These are phyloP conservation scores for Coniferiporia sulphurascens DNA, from an alignment of 1,284 basidiomycete genomes.

Conservation along the genomic window DNA sequence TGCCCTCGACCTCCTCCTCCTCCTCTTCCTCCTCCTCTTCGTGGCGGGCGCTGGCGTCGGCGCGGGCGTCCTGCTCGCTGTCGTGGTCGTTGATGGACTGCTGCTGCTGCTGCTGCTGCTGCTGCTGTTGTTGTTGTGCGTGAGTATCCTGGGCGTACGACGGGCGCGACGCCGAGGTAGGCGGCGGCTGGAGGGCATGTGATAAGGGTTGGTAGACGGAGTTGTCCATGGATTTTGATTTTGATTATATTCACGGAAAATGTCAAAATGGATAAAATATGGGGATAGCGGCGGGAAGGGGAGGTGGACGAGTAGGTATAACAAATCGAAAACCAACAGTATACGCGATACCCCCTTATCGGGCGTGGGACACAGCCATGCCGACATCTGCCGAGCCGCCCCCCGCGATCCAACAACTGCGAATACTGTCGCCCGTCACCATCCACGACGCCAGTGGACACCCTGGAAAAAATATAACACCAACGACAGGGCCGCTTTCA, in stretches of 20 bases:
- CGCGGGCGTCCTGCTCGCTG: conserved; percentile 6
- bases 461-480: too few relatives aligned
- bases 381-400: too few relatives aligned
- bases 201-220: conserved; percentile 64
- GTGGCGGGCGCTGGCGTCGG: conserved; percentile 4
- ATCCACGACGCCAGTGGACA: background rate
- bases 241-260: conserved; percentile 4
- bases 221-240: conserved; percentile 16
- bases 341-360: conserved; percentile 1
- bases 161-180: conserved; percentile 19
- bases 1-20: conserved; percentile 19
- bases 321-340: background rate
- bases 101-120: background rate
- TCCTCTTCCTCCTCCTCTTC: conserved; percentile 19
- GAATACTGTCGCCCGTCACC: background rate
- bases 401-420: background rate
- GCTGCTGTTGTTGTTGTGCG: background rate
- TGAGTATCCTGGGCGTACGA: conserved; percentile 23
- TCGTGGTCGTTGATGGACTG: conserved; percentile 1
- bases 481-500: too few relatives aligned
- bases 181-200: conserved; percentile 63
- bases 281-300: conserved; percentile 7
- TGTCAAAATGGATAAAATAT: conserved; percentile 13
- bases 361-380: conserved; percentile 1
- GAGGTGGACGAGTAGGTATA: background rate